Evolutionary conservation across 2,329 filamentous ascomycete genomes (phyloP).

Genomic region (Pezicula rhizophila): DNA sequence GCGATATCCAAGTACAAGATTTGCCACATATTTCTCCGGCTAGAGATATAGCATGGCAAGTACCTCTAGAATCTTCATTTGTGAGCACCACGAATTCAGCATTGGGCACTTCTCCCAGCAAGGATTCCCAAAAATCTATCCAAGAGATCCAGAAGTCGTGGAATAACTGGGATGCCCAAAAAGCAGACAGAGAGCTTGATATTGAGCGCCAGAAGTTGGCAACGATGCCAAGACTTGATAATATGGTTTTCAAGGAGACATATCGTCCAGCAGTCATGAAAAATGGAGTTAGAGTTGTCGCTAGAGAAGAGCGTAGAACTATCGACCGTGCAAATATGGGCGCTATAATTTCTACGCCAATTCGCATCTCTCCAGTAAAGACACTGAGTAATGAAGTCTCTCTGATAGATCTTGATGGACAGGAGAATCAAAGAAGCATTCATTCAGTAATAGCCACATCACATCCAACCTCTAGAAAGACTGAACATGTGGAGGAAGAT

Average conservation of each 20-base stretch:
- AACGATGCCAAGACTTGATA: not conserved
- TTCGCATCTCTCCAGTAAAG: too few species aligned
- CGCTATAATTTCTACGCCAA: too few species aligned
- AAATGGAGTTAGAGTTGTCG: not conserved
- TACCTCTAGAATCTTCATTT: not conserved
- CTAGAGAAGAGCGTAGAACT: not conserved
- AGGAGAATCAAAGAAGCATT: too few species aligned
- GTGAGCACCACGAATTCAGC: too few species aligned
- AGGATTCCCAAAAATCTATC: not conserved
- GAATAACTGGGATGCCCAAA: slow-evolving; percentile 7
- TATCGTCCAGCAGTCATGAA: slow-evolving; percentile 1
- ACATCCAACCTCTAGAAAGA: too few species aligned
- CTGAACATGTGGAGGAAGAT: too few species aligned
- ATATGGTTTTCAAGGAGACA: slow-evolving; percentile 1
- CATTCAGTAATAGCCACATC: too few species aligned
- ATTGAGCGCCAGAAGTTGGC: not conserved
- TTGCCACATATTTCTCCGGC: not conserved
- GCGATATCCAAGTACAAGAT: not conserved
- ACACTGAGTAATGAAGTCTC: too few species aligned
- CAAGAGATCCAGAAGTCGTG: not conserved
- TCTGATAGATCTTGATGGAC: too few species aligned
- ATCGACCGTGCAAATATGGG: not conserved
- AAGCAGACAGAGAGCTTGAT: slow-evolving; percentile 6
- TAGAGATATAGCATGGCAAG: too few species aligned
- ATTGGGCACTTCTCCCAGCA: not conserved